phyloP scores from a whole-genome alignment of 495 filamentous ascomycete species.

The Elasticomyces elasticus region DNA sequence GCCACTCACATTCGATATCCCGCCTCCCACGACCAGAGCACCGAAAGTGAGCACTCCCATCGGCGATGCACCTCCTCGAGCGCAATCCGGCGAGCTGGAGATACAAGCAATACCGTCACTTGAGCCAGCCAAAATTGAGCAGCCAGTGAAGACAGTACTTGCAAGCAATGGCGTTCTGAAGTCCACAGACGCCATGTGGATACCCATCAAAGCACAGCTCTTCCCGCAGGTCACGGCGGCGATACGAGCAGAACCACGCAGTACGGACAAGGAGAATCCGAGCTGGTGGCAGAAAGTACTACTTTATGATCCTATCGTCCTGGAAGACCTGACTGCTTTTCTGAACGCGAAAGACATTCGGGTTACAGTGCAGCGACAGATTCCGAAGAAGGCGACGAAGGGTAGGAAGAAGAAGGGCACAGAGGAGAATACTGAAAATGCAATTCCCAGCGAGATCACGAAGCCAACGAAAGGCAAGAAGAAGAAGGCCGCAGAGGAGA shows the following conservation, averaged over 20 bases:
- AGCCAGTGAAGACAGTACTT: neutral
- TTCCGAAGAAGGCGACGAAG: conserved; percentile 5
- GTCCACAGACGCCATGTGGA: conserved; percentile 14
- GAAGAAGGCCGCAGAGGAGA: conserved; percentile 14
- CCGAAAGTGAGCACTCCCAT: too few species aligned
- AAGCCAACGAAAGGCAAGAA: conserved; percentile 12
- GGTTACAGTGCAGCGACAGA: conserved; percentile 3
- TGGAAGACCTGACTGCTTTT: conserved; percentile 81
- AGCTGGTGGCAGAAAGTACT: conserved; percentile 88
- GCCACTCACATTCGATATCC: conserved; percentile 6
- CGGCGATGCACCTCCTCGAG: too few species aligned
- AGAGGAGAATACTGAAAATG: conserved; percentile 41
- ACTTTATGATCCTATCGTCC: conserved; percentile 81
- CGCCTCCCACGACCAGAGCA: neutral
- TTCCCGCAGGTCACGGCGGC: conserved; percentile 57
- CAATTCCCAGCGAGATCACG: conserved; percentile 44
- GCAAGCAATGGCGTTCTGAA: conserved; percentile 6
- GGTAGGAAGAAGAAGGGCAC: conserved; percentile 16
- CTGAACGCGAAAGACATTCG: conserved; percentile 61
- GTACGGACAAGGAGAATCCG: conserved; percentile 40
- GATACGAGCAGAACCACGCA: conserved; percentile 44
- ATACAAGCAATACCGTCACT: too few species aligned
- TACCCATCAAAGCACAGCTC: conserved; percentile 25
- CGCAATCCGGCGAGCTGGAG: too few species aligned
- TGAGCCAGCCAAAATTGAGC: neutral